These are phyloP conservation scores for Xylaria sp. DNA, from an alignment of 2,329 filamentous ascomycete genomes.

Conservation along the genomic window DNA sequence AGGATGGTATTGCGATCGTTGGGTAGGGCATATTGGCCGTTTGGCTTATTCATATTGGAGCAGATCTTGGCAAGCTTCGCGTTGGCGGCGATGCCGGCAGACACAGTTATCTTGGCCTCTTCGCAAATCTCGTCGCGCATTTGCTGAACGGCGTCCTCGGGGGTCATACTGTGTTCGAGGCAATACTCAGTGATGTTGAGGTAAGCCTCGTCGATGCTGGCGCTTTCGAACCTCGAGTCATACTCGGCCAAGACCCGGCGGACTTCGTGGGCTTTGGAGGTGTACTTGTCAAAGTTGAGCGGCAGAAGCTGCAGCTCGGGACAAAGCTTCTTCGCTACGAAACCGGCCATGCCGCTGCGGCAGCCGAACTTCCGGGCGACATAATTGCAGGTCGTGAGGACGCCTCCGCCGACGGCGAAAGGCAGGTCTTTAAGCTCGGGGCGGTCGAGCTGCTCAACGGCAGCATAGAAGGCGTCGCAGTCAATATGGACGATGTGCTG, in stretches of 20 bases:
- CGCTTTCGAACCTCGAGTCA: slow-evolving; percentile 87
- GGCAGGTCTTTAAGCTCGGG: slow-evolving; percentile 85
- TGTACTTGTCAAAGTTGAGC: slow-evolving; percentile 89
- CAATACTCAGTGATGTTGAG: slow-evolving; percentile 93
- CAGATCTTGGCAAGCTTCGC: slow-evolving; percentile 93
- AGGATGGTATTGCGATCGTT: slow-evolving; percentile 76
- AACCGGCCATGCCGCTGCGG: slow-evolving; percentile 92
- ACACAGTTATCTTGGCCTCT: slow-evolving; percentile 82
- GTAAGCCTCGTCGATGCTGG: slow-evolving; percentile 95
- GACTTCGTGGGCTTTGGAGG: slow-evolving; percentile 84
- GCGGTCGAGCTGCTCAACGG: slow-evolving; percentile 82
- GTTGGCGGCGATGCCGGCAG: slow-evolving; percentile 92
- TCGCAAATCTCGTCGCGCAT: slow-evolving; percentile 77
- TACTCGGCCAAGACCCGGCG: slow-evolving; percentile 82
- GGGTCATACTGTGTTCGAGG: slow-evolving; percentile 63
- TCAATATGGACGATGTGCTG: slow-evolving; percentile 91
- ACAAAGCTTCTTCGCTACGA: slow-evolving; percentile 93
- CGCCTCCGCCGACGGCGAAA: slow-evolving; percentile 81
- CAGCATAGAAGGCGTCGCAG: slow-evolving; percentile 96
- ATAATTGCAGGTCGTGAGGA: slow-evolving; percentile 78
- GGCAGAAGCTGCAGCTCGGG: slow-evolving; percentile 81
- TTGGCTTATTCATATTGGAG: slow-evolving; percentile 94
- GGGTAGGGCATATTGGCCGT: slow-evolving; percentile 81
- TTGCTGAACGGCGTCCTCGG: slow-evolving; percentile 75
- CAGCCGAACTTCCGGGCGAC: slow-evolving; percentile 87